phyloP scores from a whole-genome alignment of 805 yeast species.

The Starmerella powellii region DNA sequence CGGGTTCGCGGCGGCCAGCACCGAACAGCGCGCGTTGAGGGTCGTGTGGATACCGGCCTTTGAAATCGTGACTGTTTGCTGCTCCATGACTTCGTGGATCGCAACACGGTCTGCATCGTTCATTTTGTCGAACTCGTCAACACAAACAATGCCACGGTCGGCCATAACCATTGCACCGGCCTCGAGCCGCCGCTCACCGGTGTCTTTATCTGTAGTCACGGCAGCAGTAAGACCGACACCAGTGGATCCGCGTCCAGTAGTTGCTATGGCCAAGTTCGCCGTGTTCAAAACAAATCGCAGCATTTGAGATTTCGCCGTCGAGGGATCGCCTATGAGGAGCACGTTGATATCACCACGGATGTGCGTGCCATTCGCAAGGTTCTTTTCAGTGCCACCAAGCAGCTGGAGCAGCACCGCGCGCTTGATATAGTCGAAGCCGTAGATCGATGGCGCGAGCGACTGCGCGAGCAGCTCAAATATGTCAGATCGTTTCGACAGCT shows the following conservation, averaged over 20 bases:
- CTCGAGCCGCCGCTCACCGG: constrained; percentile 91
- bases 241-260: constrained; percentile 98
- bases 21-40: constrained; percentile 90
- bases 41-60: constrained; percentile 98
- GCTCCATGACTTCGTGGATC: constrained; percentile 99
- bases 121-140: constrained; percentile 98
- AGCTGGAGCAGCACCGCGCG: constrained; percentile 83
- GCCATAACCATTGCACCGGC: constrained; percentile 99
- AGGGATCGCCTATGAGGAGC: constrained; percentile 96
- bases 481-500: constrained; percentile 53
- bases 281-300: constrained; percentile 88
- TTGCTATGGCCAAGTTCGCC: constrained; percentile 90
- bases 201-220: constrained; percentile 88
- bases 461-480: constrained; percentile 69
- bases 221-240: constrained; percentile 99
- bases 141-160: constrained; percentile 93
- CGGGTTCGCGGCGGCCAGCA: constrained; percentile 96
- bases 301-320: constrained; percentile 95
- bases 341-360: constrained; percentile 95
- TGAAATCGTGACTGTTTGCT: constrained; percentile 94
- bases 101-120: constrained; percentile 93
- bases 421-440: constrained; percentile 83
- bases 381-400: constrained; percentile 88
- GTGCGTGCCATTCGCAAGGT: constrained; percentile 88
- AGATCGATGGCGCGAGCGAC: constrained; percentile 91